These are phyloP conservation scores for Backusella sp. DNA, from an alignment of 192 early-diverging fungal species.

Conservation along the genomic window DNA sequence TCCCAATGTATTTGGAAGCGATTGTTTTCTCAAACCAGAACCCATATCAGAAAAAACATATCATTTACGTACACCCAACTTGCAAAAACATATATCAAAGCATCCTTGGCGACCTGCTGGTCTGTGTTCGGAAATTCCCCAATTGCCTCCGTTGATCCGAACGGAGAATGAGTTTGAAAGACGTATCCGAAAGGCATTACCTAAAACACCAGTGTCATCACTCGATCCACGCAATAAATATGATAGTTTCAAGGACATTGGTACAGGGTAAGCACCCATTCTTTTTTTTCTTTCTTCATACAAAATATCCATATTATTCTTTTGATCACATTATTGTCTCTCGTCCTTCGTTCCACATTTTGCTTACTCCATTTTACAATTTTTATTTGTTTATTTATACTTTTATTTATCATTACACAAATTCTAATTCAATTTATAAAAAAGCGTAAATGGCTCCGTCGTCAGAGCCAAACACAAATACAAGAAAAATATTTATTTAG, in stretches of 20 bases:
- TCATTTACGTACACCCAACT: constrained; percentile 20
- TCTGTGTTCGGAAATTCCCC: constrained; percentile 22
- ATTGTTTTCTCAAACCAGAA: constrained; percentile 32
- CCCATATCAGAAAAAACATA: constrained; percentile 19
- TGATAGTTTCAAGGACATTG: constrained; percentile 19
- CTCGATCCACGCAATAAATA: constrained; percentile 31
- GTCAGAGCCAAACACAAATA: constrained; percentile 26
- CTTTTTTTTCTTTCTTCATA: background rate
- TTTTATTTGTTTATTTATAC: constrained; percentile 2
- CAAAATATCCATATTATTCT: background rate
- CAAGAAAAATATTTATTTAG: constrained; percentile 27
- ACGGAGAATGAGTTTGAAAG: constrained; percentile 34
- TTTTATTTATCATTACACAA: constrained; percentile 8
- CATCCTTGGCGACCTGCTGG: constrained; percentile 33
- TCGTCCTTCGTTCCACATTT: background rate
- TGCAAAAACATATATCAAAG: constrained; percentile 28
- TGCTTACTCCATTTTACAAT: background rate
- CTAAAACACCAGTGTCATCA: constrained; percentile 24
- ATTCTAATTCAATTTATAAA: background rate
- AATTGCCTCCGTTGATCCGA: constrained; percentile 29
- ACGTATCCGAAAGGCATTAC: constrained; percentile 22
- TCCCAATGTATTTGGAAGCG: constrained; percentile 29
- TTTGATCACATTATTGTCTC: background rate
- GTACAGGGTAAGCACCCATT: constrained; percentile 17
- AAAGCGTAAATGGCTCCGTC: constrained; percentile 38